Evolutionary conservation across 2,329 filamentous ascomycete species (phyloP), one percentile per base, ranked within the genome.

Genomic region (Blumeria graminis): DNA sequence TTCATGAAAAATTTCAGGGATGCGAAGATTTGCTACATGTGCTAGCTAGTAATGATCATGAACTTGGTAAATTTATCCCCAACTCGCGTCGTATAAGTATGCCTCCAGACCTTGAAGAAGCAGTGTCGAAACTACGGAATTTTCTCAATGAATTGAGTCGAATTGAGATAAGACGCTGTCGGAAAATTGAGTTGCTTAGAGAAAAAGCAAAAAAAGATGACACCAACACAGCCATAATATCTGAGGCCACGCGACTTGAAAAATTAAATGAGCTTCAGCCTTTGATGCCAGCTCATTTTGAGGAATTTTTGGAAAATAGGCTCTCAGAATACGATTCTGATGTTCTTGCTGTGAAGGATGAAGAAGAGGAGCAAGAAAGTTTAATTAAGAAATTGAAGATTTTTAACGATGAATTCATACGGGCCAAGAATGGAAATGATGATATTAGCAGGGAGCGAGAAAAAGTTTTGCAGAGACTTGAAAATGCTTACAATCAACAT

Each of bases 401-500:
- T 55, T 81, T 84, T 6, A 93, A 94, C 66, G 76, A 77, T 13
- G 81, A 83, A 16, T 95, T 96, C 62, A 77, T 86, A 56, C 76
- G 74, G 41, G 80, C 81, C 3, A 84, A 73, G n/a, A 73, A 73
- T 36, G 71, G 72, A 14, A 76, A 76, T 50, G 74, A 75, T 0
- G 78, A 77, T 6, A 77, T 75, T 1, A 76, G 75, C 58, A 53
- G n/a, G 33, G 88, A 94, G 65, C 80, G 92, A 13, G 90, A 96
- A 67, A 77, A 84, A 62, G 88, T 87, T 0, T 70, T 98, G 53
- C 92, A 98, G 68, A 80, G 77, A 59, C 73, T 98, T 9, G 90
- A 96, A 68, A 88, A 85, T 60, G 90, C 87, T 0, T 96, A 94
- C 67, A 81, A 88, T 68, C 93, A 90, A 69, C 96, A 96, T 72